These are phyloP conservation scores for Tetradesmus obliquus DNA, from an alignment of 139 green algal genomes.

Conservation along the genomic window DNA sequence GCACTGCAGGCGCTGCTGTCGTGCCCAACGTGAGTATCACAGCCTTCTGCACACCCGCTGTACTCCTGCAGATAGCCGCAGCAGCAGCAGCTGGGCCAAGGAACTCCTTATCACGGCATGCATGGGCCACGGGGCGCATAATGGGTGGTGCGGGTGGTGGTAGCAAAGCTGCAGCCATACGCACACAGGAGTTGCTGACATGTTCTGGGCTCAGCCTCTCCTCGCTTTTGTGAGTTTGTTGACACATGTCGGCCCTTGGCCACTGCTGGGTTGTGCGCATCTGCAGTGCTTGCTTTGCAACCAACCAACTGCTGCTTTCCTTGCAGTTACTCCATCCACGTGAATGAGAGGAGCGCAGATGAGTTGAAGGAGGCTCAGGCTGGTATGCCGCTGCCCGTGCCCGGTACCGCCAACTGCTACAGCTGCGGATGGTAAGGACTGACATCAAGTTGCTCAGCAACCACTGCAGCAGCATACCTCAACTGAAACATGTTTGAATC, in stretches of 20 bases:
- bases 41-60: too few relatives aligned
- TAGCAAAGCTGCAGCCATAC: neutral
- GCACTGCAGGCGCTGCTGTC: conserved; percentile 79
- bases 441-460: neutral
- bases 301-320: neutral
- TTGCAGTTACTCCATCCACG: conserved; percentile 83
- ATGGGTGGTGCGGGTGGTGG: neutral
- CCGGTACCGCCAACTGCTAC: conserved; percentile 22
- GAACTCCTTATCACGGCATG: too few relatives aligned
- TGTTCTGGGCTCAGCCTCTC: too few relatives aligned
- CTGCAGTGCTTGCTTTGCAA: too few relatives aligned
- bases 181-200: too few relatives aligned
- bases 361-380: conserved; percentile 71
- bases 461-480: neutral
- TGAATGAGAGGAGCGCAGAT: conserved; percentile 21
- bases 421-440: conserved; percentile 16
- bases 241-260: too few relatives aligned
- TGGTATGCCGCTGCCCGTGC: conserved; percentile 70
- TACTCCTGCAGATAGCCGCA: neutral
- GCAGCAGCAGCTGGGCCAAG: neutral
- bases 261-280: too few relatives aligned
- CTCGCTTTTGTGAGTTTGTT: too few relatives aligned
- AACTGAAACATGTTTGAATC: too few relatives aligned
- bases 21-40: conserved; percentile 79
- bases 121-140: too few relatives aligned